These are phyloP conservation scores for Xylaria flabelliformis DNA, from an alignment of 495 filamentous ascomycete genomes.

Conservation along the genomic window DNA sequence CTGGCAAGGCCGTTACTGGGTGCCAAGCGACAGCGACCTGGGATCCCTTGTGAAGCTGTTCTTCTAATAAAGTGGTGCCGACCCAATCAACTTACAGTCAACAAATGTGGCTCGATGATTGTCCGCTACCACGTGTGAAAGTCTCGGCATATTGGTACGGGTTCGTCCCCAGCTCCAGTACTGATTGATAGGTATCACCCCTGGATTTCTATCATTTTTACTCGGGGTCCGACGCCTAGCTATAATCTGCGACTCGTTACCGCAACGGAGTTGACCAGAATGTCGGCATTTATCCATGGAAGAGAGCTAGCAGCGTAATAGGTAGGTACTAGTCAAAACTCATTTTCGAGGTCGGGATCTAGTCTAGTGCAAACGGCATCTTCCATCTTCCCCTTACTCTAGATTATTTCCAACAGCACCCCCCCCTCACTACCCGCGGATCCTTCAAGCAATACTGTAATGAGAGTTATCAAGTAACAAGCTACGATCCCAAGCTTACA, in stretches of 20 bases:
- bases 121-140: slow-evolving; percentile 24
- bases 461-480: neutral
- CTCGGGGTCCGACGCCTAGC: neutral
- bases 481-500: slow-evolving; percentile 4
- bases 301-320: slow-evolving; percentile 11
- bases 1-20: neutral
- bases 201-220: neutral
- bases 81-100: neutral
- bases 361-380: slow-evolving; percentile 2
- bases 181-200: neutral
- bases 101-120: slow-evolving; percentile 13
- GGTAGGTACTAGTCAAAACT: neutral
- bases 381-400: neutral
- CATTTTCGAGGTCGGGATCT: neutral
- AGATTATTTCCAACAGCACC: slow-evolving; percentile 9
- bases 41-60: slow-evolving; percentile 8
- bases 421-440: slow-evolving; percentile 8
- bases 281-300: neutral
- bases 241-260: neutral
- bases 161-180: neutral
- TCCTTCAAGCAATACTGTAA: slow-evolving; percentile 1
- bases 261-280: neutral
- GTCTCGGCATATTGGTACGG: slow-evolving; percentile 18
- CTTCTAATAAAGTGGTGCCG: slow-evolving; percentile 11
- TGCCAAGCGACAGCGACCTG: slow-evolving; percentile 9